phyloP scores from a whole-genome alignment of 345 rosid genomes.

The Eucalyptus dawsonii region DNA sequence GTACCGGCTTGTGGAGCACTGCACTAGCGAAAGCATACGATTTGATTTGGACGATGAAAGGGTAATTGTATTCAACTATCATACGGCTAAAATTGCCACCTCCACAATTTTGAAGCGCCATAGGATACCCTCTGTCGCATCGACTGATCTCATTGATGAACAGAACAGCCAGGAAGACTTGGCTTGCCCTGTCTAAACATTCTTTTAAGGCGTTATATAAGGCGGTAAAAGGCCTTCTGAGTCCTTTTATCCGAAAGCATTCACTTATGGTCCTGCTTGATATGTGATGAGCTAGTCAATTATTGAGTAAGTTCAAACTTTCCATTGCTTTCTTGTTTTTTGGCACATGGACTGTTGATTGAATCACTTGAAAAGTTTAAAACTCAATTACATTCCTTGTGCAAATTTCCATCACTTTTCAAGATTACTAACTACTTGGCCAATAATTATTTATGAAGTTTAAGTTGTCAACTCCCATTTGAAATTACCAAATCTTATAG shows the following conservation, averaged over 20 bases:
- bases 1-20: conserved; percentile 51
- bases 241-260: neutral
- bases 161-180: neutral
- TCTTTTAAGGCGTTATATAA: neutral
- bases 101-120: conserved; percentile 61
- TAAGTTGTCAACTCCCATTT: neutral
- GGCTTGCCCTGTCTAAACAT: neutral
- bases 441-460: neutral
- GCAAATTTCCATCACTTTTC: neutral
- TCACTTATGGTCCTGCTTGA: neutral
- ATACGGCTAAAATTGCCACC: conserved; percentile 48
- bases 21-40: conserved; percentile 39
- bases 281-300: neutral
- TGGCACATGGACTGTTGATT: neutral
- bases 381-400: neutral
- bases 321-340: neutral
- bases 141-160: conserved; percentile 35
- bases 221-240: neutral
- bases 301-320: neutral
- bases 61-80: conserved; percentile 48
- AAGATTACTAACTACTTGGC: neutral
- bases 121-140: conserved; percentile 56
- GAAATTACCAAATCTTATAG: neutral
- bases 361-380: neutral
- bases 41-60: conserved; percentile 80